phyloP scores from a whole-genome alignment of 2,329 filamentous ascomycete genomes.

The Exophiala alcalophila region DNA sequence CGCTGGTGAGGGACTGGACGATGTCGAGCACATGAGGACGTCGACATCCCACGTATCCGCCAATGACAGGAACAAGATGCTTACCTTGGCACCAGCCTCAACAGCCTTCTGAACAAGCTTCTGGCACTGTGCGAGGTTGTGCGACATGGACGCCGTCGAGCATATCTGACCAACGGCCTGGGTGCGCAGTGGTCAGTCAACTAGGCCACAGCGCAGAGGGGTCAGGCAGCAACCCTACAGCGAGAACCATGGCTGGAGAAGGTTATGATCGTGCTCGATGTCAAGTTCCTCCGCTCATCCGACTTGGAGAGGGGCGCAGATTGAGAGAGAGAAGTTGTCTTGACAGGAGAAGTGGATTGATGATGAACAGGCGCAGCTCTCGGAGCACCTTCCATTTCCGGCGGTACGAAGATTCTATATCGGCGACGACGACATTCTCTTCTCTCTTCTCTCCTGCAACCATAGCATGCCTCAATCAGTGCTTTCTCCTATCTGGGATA shows the following conservation, averaged over 20 bases:
- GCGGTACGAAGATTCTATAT: too few species aligned
- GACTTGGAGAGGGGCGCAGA: not conserved
- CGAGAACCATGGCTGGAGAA: slow-evolving; percentile 25
- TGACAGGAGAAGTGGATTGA: too few species aligned
- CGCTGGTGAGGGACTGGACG: slow-evolving; percentile 17
- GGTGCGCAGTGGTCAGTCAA: slow-evolving; percentile 11
- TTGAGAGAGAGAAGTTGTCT: too few species aligned
- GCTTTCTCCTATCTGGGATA: too few species aligned
- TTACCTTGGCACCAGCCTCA: slow-evolving; percentile 72
- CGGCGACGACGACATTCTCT: too few species aligned
- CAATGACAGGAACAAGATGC: slow-evolving; percentile 3
- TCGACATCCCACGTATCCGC: not conserved
- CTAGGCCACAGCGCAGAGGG: not conserved
- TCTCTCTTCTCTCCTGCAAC: too few species aligned
- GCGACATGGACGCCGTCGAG: slow-evolving; percentile 71
- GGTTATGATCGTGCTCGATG: too few species aligned
- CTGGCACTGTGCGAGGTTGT: slow-evolving; percentile 78
- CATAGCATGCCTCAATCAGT: too few species aligned
- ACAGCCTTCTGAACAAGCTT: slow-evolving; percentile 69
- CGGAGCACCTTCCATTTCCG: not conserved
- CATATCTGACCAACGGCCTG: slow-evolving; percentile 89
- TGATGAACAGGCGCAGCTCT: too few species aligned
- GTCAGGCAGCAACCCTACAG: slow-evolving; percentile 19
- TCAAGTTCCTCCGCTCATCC: slow-evolving; percentile 4
- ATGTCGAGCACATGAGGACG: slow-evolving; percentile 11